Conservation (phyloP, 2,329 filamentous ascomycete genomes). For the Aureobasidium subglaciale region DNA sequence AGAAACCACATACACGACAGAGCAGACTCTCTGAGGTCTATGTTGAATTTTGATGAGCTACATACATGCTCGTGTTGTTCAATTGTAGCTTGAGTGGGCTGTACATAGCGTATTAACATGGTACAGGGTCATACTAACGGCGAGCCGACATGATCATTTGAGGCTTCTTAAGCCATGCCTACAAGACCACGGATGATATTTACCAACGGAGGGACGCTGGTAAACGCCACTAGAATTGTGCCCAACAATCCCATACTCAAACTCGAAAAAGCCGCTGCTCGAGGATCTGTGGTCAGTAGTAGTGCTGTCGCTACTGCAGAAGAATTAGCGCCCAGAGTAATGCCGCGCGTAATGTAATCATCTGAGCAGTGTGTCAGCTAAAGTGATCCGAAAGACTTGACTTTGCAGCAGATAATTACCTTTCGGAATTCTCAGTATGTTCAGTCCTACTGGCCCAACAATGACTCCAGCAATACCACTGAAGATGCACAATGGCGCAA, state of each 20-base stretch:
- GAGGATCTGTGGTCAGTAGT: conserved; percentile 49
- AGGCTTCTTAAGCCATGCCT: conserved; percentile 21
- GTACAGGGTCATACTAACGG: background rate
- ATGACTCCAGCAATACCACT: conserved; percentile 54
- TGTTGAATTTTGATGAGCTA: no score
- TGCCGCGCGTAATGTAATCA: conserved; percentile 57
- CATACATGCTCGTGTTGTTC: no score
- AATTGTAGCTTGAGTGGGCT: no score
- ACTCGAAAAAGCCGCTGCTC: conserved; percentile 53
- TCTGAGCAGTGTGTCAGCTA: conserved; percentile 30
- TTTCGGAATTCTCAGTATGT: conserved; percentile 47
- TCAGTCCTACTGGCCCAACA: conserved; percentile 45
- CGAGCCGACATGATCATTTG: background rate
- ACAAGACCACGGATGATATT: conserved; percentile 44
- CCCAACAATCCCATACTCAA: conserved; percentile 56
- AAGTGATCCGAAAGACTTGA: background rate
- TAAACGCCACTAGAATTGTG: conserved; percentile 52
- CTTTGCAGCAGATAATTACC: conserved; percentile 26
- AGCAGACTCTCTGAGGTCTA: no score
- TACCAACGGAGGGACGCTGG: conserved; percentile 49
- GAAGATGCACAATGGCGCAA: conserved; percentile 52
- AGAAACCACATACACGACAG: no score
- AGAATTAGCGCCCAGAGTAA: conserved; percentile 55
- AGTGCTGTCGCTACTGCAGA: conserved; percentile 54
- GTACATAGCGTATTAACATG: background rate